phyloP scores from a whole-genome alignment of 1,284 basidiomycete species.

The Sphaerobolus stellatus region DNA sequence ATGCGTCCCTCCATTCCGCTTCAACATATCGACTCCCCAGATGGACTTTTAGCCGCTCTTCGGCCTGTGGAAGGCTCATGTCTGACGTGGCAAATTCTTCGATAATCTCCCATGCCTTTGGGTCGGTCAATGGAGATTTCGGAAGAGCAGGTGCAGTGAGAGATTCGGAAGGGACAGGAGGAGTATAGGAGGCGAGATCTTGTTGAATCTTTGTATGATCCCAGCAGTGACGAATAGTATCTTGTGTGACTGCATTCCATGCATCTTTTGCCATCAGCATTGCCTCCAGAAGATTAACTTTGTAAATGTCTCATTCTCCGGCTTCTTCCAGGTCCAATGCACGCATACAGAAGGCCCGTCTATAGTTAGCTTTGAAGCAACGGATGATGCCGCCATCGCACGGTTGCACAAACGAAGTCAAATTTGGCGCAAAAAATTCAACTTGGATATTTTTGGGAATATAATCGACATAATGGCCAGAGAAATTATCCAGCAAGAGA shows the following conservation, averaged over 20 bases:
- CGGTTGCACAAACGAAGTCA: constrained; percentile 21
- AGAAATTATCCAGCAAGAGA: constrained; percentile 33
- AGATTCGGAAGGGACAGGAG: constrained; percentile 1
- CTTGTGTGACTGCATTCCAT: constrained; percentile 27
- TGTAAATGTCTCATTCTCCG: constrained; percentile 34
- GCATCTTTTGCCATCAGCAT: constrained; percentile 32
- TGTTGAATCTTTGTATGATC: constrained; percentile 25
- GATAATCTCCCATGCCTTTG: no score
- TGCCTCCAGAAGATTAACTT: constrained; percentile 33
- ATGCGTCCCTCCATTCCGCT: no score
- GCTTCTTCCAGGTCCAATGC: constrained; percentile 32
- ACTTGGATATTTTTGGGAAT: constrained; percentile 19
- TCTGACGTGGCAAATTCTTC: no score
- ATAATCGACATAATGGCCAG: constrained; percentile 24
- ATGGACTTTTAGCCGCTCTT: no score
- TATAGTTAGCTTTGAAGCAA: constrained; percentile 34
- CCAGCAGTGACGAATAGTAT: constrained; percentile 37
- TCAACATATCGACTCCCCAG: no score
- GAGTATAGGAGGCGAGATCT: not conserved
- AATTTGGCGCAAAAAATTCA: constrained; percentile 15
- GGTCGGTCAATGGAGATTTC: no score
- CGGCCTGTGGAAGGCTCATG: no score
- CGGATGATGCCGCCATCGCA: constrained; percentile 30
- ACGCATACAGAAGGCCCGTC: constrained; percentile 21
- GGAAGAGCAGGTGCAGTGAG: no score